Percentiles rank a stretch among this genome's conserved stretches.
Evolutionary conservation across 2,329 filamentous ascomycete genomes (phyloP).

Genomic region (Claviceps quebecensis): DNA sequence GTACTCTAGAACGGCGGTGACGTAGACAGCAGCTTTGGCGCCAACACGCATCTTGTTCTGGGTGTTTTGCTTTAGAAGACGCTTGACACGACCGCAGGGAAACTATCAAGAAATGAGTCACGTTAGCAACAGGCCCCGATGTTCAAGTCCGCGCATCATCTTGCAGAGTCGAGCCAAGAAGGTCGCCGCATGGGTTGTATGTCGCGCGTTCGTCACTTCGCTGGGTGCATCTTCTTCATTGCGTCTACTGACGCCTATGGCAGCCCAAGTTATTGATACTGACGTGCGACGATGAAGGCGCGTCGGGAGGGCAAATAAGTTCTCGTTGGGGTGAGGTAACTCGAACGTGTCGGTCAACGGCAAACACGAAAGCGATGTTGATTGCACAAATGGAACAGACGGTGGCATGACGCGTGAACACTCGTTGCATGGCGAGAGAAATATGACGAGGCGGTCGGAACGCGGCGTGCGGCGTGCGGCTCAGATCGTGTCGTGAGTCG

Average conservation of each 20-base stretch:
- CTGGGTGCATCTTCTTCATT: neutral
- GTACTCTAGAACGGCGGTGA: slow-evolving; percentile 96
- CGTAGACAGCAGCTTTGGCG: slow-evolving; percentile 95
- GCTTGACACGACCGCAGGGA: slow-evolving; percentile 98
- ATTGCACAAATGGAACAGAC: neutral
- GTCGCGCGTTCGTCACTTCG: neutral
- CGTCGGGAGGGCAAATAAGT: neutral
- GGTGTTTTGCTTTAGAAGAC: slow-evolving; percentile 97
- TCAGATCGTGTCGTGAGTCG: slow-evolving; percentile 5
- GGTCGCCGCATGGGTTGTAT: neutral
- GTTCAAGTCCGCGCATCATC: neutral
- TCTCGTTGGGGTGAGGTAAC: neutral
- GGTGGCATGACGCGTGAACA: neutral
- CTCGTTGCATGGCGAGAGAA: neutral
- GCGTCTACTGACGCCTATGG: no score
- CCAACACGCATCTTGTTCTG: slow-evolving; percentile 99
- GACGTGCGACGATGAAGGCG: neutral
- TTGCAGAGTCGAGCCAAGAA: neutral
- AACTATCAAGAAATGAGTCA: slow-evolving; percentile 44
- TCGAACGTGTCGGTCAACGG: neutral
- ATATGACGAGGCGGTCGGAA: neutral
- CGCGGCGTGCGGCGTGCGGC: neutral
- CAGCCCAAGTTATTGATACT: neutral
- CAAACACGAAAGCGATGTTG: neutral
- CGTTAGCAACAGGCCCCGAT: neutral